Evolutionary conservation across 78 protist species (phyloP), one percentile per base, ranked within the genome.

Genomic region (Protostelium mycophagum): DNA sequence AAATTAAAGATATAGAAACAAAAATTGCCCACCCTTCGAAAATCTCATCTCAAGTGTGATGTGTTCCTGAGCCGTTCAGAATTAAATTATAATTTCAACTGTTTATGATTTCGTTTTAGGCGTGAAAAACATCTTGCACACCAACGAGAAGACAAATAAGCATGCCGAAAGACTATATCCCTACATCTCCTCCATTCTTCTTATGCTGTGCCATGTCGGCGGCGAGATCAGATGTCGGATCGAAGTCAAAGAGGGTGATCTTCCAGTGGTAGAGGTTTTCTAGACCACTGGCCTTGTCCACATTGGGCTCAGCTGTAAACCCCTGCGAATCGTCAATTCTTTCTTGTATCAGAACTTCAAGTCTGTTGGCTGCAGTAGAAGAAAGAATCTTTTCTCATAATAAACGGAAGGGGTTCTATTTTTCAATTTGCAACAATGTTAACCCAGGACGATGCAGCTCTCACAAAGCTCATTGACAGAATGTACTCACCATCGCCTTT

Each of bases 181-280:
- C 37, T n/a, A 85, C 63, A 5, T 37, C 86, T 16, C 16, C 29
- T 5, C 86, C n/a, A 38, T 10, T 85, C 83, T 86, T 31, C 73
- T 51, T 16, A 16, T 51, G 16, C 16, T 16, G 73, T 51, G 5
- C 16, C 73, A 91, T n/a, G 85, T 91, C 92, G 0, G 34, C 10
- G 23, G 35, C 90, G 1, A 91, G 89, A 0, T 83, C 86, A 1
- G 87, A n/a, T 0, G 88, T 63, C 86, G 86, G 37, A 34, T 93
- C 95, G 86, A 93, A 93, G 35, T 28, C 89, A 36, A 92, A 93
- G 39, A 93, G 25, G 35, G 0, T 34, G 86, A 90, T 34, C 51
- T 90, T 34, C 95, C 95, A 93, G 29, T 73, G 86, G 83, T 86
- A 89, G 35, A 93, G 38, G 90, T 93, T 86, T 16, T 51, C 37